Evolutionary conservation across 352 stramenopile species (phyloP), one percentile per base, ranked within the genome.

Genomic region (Phytophthora fragariae): DNA sequence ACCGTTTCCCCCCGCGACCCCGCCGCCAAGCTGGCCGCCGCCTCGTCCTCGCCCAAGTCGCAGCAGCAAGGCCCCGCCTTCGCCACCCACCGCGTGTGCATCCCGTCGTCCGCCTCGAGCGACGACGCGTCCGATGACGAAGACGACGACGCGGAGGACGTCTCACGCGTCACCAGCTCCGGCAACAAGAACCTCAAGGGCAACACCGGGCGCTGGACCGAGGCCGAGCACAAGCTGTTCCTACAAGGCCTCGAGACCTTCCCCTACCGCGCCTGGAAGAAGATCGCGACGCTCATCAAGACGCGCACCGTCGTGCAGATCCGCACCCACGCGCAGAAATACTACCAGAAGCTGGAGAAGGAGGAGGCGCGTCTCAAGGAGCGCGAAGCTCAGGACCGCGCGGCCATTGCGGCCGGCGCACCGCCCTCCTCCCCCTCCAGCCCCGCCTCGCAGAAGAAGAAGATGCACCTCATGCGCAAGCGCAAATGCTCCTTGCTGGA

Each of bases 231-330:
- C 77, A 89, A 95, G 77, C 84, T 97, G n/a, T 97, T 97, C 63
- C 76, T 97, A 14, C 84, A 95, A 67, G 90, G 90, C 0, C 85
- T 97, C 49, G 88, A 95, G 73, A 88, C 86, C 62, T 97, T 95
- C 68, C 88, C 88, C 37, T 95, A 95, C 68, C 86, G 88, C 29
- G 90, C 88, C 14, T 97, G 90, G 90, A 97, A 97, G 82, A 95
- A 97, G 78, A 99, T 99, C 21, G 92, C 93, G 24, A 89, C 87
- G 50, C 83, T 96, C 27, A 98, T 99, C 80, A 96, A 97, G 69
- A 99, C 96, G 24, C 84, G 97, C 61, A 98, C 93, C 7, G 88
- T 97, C 46, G 90, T 97, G 62, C 90, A 97, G 80, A 97, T 97
- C 70, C 90, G 90, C 54, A 97, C 90, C 6, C 90, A 97, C 54